Evolutionary conservation across 805 yeast genomes (phyloP).

Genomic region (Candida hungchunana): DNA sequence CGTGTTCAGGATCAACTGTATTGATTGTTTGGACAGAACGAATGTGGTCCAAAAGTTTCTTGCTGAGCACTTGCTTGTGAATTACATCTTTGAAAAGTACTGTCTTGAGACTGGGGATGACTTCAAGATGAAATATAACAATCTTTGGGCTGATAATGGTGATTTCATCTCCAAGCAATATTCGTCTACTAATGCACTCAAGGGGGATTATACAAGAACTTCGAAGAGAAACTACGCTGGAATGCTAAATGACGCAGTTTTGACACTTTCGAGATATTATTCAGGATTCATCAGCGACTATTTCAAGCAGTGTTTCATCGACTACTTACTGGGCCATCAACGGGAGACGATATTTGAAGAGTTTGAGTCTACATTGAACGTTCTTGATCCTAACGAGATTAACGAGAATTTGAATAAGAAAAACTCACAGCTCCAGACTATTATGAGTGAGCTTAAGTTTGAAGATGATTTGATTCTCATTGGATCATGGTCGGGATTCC

Average conservation of each 20-base stretch:
- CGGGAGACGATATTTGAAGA: constrained; percentile 35
- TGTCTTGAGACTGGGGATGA: constrained; percentile 1
- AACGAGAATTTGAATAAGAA: constrained; percentile 23
- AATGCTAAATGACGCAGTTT: constrained; percentile 37
- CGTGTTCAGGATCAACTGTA: constrained; percentile 54
- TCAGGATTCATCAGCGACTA: constrained; percentile 42
- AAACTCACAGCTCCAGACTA: constrained; percentile 24
- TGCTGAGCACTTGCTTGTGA: constrained; percentile 26
- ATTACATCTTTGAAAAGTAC: constrained; percentile 25
- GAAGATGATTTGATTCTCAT: constrained; percentile 22
- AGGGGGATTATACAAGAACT: constrained; percentile 44
- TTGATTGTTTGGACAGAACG: constrained; percentile 63
- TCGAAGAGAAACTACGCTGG: constrained; percentile 39
- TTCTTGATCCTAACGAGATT: constrained; percentile 23
- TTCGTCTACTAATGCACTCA: constrained; percentile 52
- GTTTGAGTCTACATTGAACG: constrained; percentile 35
- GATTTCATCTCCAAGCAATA: constrained; percentile 62
- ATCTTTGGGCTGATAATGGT: constrained; percentile 66
- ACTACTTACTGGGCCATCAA: constrained; percentile 36
- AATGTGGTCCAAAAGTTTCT: constrained; percentile 44
- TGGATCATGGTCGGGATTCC: constrained; percentile 26
- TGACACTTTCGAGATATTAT: constrained; percentile 39
- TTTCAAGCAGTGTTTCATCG: constrained; percentile 40
- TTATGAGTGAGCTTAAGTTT: constrained; percentile 15
- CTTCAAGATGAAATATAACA: constrained; percentile 28